A percentile compares a stretch with the other conserved stretches of the same genome.
Evolutionary conservation across 192 early-diverging fungal genomes (phyloP).

Genomic region (Coemansia guatemalensis): DNA sequence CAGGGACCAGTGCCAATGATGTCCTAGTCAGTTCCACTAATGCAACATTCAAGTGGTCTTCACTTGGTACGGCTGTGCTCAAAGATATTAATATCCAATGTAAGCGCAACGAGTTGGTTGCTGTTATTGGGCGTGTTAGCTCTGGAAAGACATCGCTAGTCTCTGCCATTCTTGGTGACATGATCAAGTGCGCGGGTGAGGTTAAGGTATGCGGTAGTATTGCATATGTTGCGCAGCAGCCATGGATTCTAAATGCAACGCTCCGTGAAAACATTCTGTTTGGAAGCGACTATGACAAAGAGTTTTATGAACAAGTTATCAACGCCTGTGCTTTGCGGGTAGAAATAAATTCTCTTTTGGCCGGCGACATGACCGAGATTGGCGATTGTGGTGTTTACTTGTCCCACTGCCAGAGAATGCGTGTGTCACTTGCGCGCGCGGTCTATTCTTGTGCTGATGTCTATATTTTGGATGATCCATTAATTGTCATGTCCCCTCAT

Average conservation of each 20-base stretch:
- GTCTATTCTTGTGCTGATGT: constrained; percentile 62
- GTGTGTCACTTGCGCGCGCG: constrained; percentile 64
- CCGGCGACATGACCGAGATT: constrained; percentile 56
- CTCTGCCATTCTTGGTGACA: constrained; percentile 61
- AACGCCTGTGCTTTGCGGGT: constrained; percentile 55
- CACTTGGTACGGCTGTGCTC: constrained; percentile 24
- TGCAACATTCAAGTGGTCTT: constrained; percentile 57
- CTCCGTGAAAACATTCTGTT: constrained; percentile 67
- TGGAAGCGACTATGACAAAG: constrained; percentile 55
- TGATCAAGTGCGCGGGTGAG: constrained; percentile 37
- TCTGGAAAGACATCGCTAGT: constrained; percentile 63
- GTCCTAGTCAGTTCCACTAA: constrained; percentile 18
- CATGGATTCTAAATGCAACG: constrained; percentile 65
- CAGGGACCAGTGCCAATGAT: constrained; percentile 6
- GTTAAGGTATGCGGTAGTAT: constrained; percentile 33
- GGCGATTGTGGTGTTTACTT: constrained; percentile 62
- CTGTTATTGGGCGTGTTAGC: constrained; percentile 62
- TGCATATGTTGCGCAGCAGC: constrained; percentile 60
- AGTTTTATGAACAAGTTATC: constrained; percentile 55
- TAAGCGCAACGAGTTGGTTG: constrained; percentile 53
- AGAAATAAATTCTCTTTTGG: constrained; percentile 56
- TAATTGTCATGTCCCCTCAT: constrained; percentile 63
- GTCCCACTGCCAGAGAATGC: constrained; percentile 60
- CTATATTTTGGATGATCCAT: constrained; percentile 66
- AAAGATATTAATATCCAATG: constrained; percentile 41